Percentiles rank a stretch among this genome's conserved stretches.
phyloP scores from a whole-genome alignment of 2,329 filamentous ascomycete genomes.

The Colletotrichum sp. region DNA sequence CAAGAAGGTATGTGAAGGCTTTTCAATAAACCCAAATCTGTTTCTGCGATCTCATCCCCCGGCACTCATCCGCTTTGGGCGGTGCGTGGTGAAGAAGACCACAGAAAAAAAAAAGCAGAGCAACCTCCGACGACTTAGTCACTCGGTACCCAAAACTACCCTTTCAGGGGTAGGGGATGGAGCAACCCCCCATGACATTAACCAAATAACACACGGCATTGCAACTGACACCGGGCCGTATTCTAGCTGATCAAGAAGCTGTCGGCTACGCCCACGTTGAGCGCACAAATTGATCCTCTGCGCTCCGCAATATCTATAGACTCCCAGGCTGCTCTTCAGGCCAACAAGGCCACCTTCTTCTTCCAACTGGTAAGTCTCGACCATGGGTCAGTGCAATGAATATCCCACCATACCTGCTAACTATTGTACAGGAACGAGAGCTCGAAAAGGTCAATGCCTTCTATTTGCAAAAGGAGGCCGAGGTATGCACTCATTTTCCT shows the following conservation, averaged over 20 bases:
- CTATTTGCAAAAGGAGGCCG: slow-evolving; percentile 96
- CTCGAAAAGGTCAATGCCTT: slow-evolving; percentile 98
- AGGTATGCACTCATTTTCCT: slow-evolving; percentile 61
- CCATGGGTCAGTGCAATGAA: slow-evolving; percentile 21
- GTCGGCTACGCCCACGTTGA: slow-evolving; percentile 86
- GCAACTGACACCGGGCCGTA: slow-evolving; percentile 33
- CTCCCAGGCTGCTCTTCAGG: slow-evolving; percentile 88
- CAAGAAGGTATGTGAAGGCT: slow-evolving; percentile 77
- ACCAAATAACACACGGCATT: slow-evolving; percentile 6
- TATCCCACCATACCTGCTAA: slow-evolving; percentile 40
- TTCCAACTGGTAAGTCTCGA: slow-evolving; percentile 80
- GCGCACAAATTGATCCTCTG: slow-evolving; percentile 72
- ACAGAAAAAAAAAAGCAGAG: neutral
- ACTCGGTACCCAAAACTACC: slow-evolving; percentile 11
- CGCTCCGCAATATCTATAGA: slow-evolving; percentile 60
- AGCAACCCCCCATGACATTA: slow-evolving; percentile 19
- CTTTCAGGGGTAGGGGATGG: slow-evolving; percentile 14
- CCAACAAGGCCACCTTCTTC: slow-evolving; percentile 98
- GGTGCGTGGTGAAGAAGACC: neutral
- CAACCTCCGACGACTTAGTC: neutral
- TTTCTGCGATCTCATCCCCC: neutral
- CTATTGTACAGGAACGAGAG: slow-evolving; percentile 80
- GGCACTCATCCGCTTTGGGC: neutral
- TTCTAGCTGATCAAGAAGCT: slow-evolving; percentile 95
- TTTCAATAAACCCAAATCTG: neutral